Evolutionary conservation across 352 stramenopile species (phyloP), one percentile per base, ranked within the genome.

Genomic region (Phytophthora cryptogea): DNA sequence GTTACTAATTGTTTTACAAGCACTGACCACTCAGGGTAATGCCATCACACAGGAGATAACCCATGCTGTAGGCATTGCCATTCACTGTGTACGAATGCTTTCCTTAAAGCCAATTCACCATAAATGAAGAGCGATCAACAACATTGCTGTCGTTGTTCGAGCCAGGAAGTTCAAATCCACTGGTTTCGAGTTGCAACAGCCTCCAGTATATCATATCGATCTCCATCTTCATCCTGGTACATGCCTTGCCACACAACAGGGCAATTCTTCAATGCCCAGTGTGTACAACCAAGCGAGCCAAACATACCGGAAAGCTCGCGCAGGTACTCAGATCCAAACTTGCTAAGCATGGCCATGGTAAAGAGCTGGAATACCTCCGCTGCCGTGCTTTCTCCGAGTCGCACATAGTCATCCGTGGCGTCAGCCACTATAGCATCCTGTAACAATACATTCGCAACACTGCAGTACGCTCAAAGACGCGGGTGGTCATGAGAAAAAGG

Each of bases 121-220:
- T 44, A 1, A 78, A 31, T 4, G 57, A 54, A 2, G 60, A 78
- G 17, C 65, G 60, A 27, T 70, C 54, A 3, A 75, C 11, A 8
- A 75, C 42, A 28, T 70, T 75, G 6, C 73, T 60, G 26, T 72
- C 70, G 17, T 78, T 78, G 46, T 75, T 74, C 0, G 39, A 75
- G 2, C 62, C 62, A 16, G 61, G 13, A 3, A 62, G 20, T 0
- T 54, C 66, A 8, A 3, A 78, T 71, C 53, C 54, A 70, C 3
- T 61, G 23, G 13, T 73, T 40, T 0, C 37, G 4, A 0, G 62
- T 73, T 2, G 59, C 70, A 4, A 72, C 53, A 9, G 54, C 70
- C 31, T 58, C 58, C 48, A 66, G 57, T 13, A 59, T 27, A 2
- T 59, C 14, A 2, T 47, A 62, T 8, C 7, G 2, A 20, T 31